A percentile compares a stretch with the other conserved stretches of the same genome.
Evolutionary conservation across 805 yeast genomes (phyloP).

Genomic region (Zygosaccharomyces kombuchaensis): DNA sequence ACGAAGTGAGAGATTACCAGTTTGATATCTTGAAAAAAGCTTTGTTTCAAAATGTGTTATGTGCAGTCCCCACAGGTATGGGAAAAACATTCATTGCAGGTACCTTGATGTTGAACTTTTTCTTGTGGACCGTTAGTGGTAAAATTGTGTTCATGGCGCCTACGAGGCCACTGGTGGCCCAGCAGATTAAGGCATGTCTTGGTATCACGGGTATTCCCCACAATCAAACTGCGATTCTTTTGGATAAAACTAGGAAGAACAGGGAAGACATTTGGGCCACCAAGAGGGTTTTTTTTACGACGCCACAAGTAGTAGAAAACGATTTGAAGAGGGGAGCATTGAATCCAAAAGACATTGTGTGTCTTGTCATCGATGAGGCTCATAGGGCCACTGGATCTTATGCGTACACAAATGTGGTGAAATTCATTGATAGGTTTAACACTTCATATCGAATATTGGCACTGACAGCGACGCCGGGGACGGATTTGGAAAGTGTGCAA

Average conservation of each 20-base stretch:
- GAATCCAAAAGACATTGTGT: conserved; percentile 68
- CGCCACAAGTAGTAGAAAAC: conserved; percentile 94
- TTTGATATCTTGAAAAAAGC: conserved; percentile 71
- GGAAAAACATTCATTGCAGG: conserved; percentile 97
- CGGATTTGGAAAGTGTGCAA: conserved; percentile 84
- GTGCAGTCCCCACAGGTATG: conserved; percentile 94
- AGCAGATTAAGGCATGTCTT: conserved; percentile 89
- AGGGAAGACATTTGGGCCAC: conserved; percentile 74
- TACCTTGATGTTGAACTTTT: conserved; percentile 85
- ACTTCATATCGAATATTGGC: conserved; percentile 74
- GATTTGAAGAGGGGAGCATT: conserved; percentile 73
- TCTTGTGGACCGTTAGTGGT: conserved; percentile 74
- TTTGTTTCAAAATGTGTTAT: conserved; percentile 66
- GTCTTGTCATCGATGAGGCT: conserved; percentile 91
- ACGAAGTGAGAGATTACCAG: conserved; percentile 84
- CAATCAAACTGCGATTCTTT: conserved; percentile 69
- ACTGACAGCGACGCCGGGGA: conserved; percentile 93
- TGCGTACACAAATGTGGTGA: conserved; percentile 81
- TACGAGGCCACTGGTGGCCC: conserved; percentile 92
- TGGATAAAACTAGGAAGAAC: conserved; percentile 54
- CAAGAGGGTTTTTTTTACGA: conserved; percentile 81
- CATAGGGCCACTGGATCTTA: conserved; percentile 90
- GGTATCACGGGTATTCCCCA: conserved; percentile 80
- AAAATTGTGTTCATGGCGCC: conserved; percentile 96
- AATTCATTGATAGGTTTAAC: conserved; percentile 56